These are phyloP conservation scores for Amanita rubescens DNA, from an alignment of 768 basidiomycete genomes.

Conservation along the genomic window DNA sequence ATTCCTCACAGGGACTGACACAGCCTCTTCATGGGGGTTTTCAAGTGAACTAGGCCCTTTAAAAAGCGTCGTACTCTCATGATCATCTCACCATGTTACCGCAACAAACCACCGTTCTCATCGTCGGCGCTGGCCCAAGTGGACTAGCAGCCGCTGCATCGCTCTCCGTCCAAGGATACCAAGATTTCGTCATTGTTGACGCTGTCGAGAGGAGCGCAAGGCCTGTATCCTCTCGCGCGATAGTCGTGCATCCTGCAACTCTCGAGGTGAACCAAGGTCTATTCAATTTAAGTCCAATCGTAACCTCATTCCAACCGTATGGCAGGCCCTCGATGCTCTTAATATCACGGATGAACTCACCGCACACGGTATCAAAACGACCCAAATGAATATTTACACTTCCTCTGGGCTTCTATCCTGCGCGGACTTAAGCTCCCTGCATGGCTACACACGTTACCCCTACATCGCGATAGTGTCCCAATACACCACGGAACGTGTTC, in stretches of 20 bases:
- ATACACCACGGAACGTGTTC: conserved; percentile 29
- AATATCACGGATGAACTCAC: conserved; percentile 32
- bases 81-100: conserved; percentile 11
- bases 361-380: conserved; percentile 27
- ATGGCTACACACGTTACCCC: conserved; percentile 35
- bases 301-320: not conserved
- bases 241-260: conserved; percentile 43
- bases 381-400: conserved; percentile 20
- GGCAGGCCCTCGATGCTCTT: conserved; percentile 42
- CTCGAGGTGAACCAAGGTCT: conserved; percentile 31
- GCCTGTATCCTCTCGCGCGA: conserved; percentile 29
- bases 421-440: conserved; percentile 27
- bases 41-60: too few species aligned
- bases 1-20: too few species aligned
- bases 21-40: too few species aligned
- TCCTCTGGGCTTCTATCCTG: conserved; percentile 21
- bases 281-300: not conserved
- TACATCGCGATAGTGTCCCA: conserved; percentile 24
- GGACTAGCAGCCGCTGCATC: conserved; percentile 42
- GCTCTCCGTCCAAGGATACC: conserved; percentile 33
- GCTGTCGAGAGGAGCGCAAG: conserved; percentile 19
- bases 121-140: conserved; percentile 46
- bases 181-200: conserved; percentile 38
- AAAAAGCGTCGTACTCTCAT: too few species aligned
- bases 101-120: conserved; percentile 31